Percentiles rank a stretch among this genome's conserved stretches.
phyloP scores from a whole-genome alignment of 2,329 filamentous ascomycete genomes.

The Xylariaceae sp. region DNA sequence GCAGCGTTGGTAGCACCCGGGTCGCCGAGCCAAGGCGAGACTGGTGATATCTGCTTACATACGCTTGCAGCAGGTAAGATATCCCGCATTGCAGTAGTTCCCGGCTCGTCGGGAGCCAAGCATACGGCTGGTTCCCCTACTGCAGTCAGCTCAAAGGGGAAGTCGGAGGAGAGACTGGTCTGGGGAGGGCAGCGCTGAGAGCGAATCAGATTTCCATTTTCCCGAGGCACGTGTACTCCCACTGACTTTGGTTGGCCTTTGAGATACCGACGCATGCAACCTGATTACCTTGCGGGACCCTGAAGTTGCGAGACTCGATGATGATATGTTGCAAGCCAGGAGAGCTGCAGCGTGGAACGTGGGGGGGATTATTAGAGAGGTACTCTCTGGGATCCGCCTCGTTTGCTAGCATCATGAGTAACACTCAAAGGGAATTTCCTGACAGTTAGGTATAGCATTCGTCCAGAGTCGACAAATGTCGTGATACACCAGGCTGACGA shows the following conservation, averaged over 20 bases:
- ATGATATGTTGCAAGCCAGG: not conserved
- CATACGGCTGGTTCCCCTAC: slow-evolving; percentile 16
- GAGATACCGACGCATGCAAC: slow-evolving; percentile 2
- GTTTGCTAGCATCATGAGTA: slow-evolving; percentile 1
- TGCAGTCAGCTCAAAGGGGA: slow-evolving; percentile 32
- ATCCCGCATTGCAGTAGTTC: slow-evolving; percentile 25
- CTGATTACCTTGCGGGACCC: slow-evolving; percentile 1
- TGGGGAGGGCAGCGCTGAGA: slow-evolving; percentile 21
- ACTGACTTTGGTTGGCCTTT: not conserved
- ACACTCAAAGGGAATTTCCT: not conserved
- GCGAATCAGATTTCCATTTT: not conserved
- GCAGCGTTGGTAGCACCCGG: slow-evolving; percentile 17
- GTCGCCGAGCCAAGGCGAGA: slow-evolving; percentile 4
- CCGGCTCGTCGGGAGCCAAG: slow-evolving; percentile 20
- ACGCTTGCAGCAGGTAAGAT: slow-evolving; percentile 15
- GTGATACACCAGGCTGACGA: slow-evolving; percentile 11
- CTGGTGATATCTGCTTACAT: slow-evolving; percentile 6
- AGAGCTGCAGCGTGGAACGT: not conserved
- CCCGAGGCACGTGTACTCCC: slow-evolving; percentile 16
- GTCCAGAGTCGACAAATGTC: slow-evolving; percentile 5
- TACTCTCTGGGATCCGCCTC: not conserved
- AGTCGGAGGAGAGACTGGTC: slow-evolving; percentile 18
- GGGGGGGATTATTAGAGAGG: not conserved
- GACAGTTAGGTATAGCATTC: not conserved
- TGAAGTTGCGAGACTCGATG: not conserved